phyloP scores from a whole-genome alignment of 2,329 filamentous ascomycete species.

The Ophiostoma perfectum region DNA sequence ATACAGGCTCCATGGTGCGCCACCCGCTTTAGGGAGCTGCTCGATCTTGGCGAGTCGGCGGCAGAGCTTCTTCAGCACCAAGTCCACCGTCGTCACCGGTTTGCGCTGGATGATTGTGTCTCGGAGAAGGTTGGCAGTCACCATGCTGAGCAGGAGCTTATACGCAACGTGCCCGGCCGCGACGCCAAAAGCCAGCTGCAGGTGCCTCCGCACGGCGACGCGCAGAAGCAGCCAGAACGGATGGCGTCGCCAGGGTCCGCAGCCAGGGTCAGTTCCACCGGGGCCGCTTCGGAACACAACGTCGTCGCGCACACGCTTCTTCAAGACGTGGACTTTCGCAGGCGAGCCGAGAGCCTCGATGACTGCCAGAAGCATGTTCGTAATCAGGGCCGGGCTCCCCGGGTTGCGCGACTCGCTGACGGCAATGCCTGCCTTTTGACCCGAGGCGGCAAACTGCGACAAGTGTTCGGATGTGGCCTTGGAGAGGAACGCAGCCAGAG shows the following conservation, averaged over 20 bases:
- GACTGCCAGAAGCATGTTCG: constrained; percentile 54
- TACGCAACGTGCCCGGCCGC: constrained; percentile 46
- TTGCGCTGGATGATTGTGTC: constrained; percentile 38
- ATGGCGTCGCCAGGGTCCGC: constrained; percentile 56
- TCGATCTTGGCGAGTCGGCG: constrained; percentile 29
- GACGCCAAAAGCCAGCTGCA: constrained; percentile 39
- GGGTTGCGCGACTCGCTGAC: constrained; percentile 55
- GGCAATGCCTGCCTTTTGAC: constrained; percentile 45
- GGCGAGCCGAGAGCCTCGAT: constrained; percentile 49
- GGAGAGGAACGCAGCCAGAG: constrained; percentile 49
- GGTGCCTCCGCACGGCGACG: constrained; percentile 49
- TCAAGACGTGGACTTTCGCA: constrained; percentile 36
- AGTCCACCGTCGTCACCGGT: background rate
- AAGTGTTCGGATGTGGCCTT: constrained; percentile 48
- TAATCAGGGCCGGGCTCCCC: constrained; percentile 51
- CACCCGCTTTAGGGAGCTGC: background rate
- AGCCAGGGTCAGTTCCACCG: constrained; percentile 21
- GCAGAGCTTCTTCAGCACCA: constrained; percentile 44
- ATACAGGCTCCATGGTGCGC: background rate
- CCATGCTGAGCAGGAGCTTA: constrained; percentile 51
- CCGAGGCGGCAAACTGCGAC: constrained; percentile 40
- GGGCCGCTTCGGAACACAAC: constrained; percentile 44
- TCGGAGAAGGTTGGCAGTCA: constrained; percentile 44
- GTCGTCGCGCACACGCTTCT: constrained; percentile 60
- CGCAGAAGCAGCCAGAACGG: constrained; percentile 59